Conservation (phyloP, 352 stramenopile genomes). For the Phytophthora pluvialis region DNA sequence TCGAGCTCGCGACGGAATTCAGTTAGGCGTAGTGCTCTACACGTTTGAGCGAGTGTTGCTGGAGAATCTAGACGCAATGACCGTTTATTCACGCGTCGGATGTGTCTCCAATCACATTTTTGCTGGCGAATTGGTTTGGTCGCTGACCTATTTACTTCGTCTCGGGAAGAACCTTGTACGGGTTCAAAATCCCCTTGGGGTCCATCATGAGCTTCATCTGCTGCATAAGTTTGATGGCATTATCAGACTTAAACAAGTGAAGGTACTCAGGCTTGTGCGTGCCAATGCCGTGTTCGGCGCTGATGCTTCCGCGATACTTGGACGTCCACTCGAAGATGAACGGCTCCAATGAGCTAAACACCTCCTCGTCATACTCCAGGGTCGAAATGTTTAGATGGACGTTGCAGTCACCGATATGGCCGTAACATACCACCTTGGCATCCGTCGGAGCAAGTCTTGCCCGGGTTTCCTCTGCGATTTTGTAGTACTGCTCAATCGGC, state of each 20-base stretch:
- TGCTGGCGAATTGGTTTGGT: background rate
- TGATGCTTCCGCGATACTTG: conserved; percentile 94
- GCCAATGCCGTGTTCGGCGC: conserved; percentile 97
- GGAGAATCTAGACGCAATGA: conserved; percentile 24
- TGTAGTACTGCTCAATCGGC: conserved; percentile 92
- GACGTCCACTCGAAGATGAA: conserved; percentile 88
- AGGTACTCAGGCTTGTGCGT: conserved; percentile 94
- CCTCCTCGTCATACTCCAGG: conserved; percentile 64
- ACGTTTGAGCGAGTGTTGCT: conserved; percentile 8
- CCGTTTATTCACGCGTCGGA: conserved; percentile 16
- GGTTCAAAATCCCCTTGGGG: conserved; percentile 96
- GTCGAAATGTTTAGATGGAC: conserved; percentile 96
- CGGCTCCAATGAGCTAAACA: conserved; percentile 71
- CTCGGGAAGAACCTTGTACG: conserved; percentile 92
- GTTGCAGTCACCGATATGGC: conserved; percentile 97
- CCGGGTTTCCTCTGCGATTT: conserved; percentile 86
- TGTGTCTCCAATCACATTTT: conserved; percentile 8
- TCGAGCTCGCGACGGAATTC: conserved; percentile 54
- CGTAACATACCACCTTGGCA: conserved; percentile 87
- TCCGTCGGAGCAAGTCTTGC: conserved; percentile 50
- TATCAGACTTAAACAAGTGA: conserved; percentile 81
- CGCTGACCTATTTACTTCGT: conserved; percentile 23
- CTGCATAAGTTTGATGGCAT: conserved; percentile 91
- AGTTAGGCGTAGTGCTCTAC: conserved; percentile 19
- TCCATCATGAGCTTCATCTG: conserved; percentile 96